Conservation (phyloP, 805 yeast species). For the Candida tibetensis region DNA sequence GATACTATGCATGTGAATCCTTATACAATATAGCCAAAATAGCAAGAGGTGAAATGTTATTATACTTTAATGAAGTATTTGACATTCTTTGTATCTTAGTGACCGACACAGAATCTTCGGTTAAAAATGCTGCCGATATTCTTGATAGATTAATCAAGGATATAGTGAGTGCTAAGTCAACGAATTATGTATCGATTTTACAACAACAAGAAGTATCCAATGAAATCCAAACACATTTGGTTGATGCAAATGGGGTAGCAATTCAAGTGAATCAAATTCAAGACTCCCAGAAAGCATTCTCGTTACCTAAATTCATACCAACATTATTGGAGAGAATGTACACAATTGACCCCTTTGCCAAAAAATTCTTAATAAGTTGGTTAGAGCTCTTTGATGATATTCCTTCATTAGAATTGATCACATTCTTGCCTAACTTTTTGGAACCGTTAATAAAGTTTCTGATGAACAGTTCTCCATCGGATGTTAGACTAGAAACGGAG, state of each 20-base stretch:
- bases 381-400: constrained; percentile 86
- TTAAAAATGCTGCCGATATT: constrained; percentile 92
- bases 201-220: constrained; percentile 42
- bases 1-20: constrained; percentile 96
- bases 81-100: constrained; percentile 88
- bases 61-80: constrained; percentile 91
- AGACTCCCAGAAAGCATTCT: constrained; percentile 66
- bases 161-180: constrained; percentile 91
- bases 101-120: constrained; percentile 87
- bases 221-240: constrained; percentile 38
- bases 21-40: constrained; percentile 94
- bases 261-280: constrained; percentile 59
- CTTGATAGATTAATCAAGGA: constrained; percentile 89
- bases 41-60: constrained; percentile 89
- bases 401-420: constrained; percentile 84
- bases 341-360: constrained; percentile 87
- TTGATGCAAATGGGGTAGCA: constrained; percentile 58
- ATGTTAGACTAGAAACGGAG: constrained; percentile 83
- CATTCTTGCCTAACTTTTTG: constrained; percentile 84
- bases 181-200: constrained; percentile 76
- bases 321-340: constrained; percentile 87
- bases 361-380: constrained; percentile 93
- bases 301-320: constrained; percentile 85
- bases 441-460: constrained; percentile 80
- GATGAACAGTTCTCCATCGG: constrained; percentile 74